phyloP scores from a whole-genome alignment of 2,329 filamentous ascomycete species.

The Neonectria hederae region DNA sequence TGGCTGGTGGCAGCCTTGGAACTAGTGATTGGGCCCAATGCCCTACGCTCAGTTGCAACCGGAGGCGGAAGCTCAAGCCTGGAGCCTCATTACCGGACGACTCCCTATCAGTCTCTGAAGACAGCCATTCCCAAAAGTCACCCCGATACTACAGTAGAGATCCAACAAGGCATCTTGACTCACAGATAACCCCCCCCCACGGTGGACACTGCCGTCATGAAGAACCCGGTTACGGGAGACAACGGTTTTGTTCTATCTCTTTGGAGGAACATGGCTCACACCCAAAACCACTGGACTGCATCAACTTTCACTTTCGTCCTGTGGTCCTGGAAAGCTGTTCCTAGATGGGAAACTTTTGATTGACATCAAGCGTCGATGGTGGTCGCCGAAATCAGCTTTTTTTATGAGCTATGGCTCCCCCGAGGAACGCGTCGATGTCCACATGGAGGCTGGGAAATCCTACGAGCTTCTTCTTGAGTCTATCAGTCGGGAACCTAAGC shows the following conservation, averaged over 20 bases:
- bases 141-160: conserved; percentile 13
- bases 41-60: conserved; percentile 15
- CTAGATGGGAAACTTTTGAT: conserved; percentile 24
- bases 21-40: conserved; percentile 24
- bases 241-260: conserved; percentile 19
- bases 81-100: conserved; percentile 26
- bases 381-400: conserved; percentile 29
- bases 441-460: conserved; percentile 23
- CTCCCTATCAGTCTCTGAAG: conserved; percentile 22
- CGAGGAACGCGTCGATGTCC: conserved; percentile 16
- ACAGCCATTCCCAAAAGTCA: not conserved
- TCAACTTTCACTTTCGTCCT: conserved; percentile 22
- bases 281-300: conserved; percentile 25
- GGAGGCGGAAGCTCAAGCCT: conserved; percentile 30
- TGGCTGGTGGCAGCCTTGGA: conserved; percentile 28
- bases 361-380: conserved; percentile 28
- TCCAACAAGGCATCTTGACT: conserved; percentile 21
- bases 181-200: conserved; percentile 28
- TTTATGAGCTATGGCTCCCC: conserved; percentile 33
- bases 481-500: conserved; percentile 26
- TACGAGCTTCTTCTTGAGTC: conserved; percentile 26
- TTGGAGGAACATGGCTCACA: conserved; percentile 25
- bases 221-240: conserved; percentile 20
- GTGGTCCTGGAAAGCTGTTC: conserved; percentile 23
- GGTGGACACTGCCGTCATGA: conserved; percentile 20